Evolutionary conservation across 345 rosid species (phyloP).

Genomic region (Hibiscus syriacus): DNA sequence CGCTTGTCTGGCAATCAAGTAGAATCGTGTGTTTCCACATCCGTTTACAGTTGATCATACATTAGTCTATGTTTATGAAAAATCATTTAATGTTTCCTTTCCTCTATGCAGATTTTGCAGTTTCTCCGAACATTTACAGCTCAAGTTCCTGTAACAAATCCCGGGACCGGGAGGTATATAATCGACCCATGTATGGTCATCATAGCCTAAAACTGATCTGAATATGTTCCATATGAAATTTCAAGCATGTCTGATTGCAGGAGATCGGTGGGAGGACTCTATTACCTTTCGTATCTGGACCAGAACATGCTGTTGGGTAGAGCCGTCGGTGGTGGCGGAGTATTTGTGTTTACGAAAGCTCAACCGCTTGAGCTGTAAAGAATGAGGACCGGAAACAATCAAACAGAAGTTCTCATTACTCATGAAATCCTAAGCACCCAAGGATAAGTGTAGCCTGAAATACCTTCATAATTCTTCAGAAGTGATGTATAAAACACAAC

Average conservation of each 20-base stretch:
- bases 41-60: not conserved
- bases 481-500: too few relatives aligned
- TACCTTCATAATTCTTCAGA: too few relatives aligned
- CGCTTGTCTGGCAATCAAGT: not conserved
- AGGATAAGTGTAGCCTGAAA: not conserved
- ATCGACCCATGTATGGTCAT: not conserved
- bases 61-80: not conserved
- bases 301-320: constrained; percentile 78
- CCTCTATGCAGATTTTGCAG: constrained; percentile 61
- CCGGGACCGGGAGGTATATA: constrained; percentile 43
- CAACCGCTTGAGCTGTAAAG: constrained; percentile 57
- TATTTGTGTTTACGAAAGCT: constrained; percentile 72
- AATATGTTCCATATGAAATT: constrained; percentile 5
- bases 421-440: not conserved
- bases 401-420: not conserved
- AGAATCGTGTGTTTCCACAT: not conserved
- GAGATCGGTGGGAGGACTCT: constrained; percentile 69
- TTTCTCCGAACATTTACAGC: constrained; percentile 67
- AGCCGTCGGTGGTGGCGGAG: constrained; percentile 85
- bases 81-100: not conserved
- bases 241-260: constrained; percentile 27
- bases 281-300: constrained; percentile 82
- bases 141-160: constrained; percentile 55
- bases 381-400: not conserved
- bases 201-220: not conserved